Evolutionary conservation across 352 stramenopile genomes (phyloP), one percentile per base, ranked within the genome.

Genomic region (Lagenidium giganteum): DNA sequence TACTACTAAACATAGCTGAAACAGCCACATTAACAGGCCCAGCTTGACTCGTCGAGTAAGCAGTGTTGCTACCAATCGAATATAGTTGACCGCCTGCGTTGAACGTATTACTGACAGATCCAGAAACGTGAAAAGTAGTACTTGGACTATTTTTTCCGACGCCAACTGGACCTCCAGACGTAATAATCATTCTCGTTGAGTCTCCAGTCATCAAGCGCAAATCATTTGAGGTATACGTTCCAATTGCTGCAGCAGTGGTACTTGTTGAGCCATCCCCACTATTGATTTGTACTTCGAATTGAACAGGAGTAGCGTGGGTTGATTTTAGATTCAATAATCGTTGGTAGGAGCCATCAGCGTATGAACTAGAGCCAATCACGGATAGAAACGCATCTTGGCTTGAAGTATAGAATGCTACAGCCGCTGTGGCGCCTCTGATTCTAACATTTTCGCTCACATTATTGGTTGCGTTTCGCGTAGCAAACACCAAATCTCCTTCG

Each of bases 141-240:
- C 9, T 14, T 32, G 28, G 28, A 21, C 24, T 30, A 23, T 12
- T 28, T 12, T 27, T 49, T 41, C 42, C 42, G 29, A 49, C 29
- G 30, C 42, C 42, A 18, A 49, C 28, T 41, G 28, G 24, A 41
- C 29, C 42, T 30, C 28, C 21, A 2, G 42, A 40, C 17, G 42
- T 42, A 31, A 49, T 29, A 30, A 30, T 49, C 14, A 40, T 4
- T 32, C 42, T 26, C 32, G 28, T 16, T 41, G 28, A 31, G 16
- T 41, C 40, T 41, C 8, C 18, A 40, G 29, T 49, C 42, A 49
- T 49, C 18, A 49, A 2, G 22, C 38, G 28, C 18, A 49, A 32
- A 28, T 49, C 42, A 12, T 47, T 49, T 17, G 1, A 32, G 14
- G 42, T 49, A 2, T 27, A 41, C 24, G 28, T 32, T 32, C 28